Evolutionary conservation across 176 grass and related monocot genomes (phyloP).

Genomic region (Musa schizocarpa): DNA sequence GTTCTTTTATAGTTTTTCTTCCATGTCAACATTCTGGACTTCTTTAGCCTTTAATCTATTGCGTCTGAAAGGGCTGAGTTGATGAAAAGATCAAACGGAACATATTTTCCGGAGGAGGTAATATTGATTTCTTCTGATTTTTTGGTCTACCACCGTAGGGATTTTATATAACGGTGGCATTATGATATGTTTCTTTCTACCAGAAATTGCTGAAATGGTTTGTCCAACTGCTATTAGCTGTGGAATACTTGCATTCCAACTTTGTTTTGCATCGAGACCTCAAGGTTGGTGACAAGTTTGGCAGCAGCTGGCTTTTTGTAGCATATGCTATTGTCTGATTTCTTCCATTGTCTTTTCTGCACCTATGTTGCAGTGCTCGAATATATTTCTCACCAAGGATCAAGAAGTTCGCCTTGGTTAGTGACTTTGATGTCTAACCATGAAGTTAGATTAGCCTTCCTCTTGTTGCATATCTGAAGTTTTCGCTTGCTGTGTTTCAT

Average conservation of each 20-base stretch:
- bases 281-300: conserved; percentile 41
- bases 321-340: background rate
- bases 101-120: conserved; percentile 97
- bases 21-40: conserved; percentile 3
- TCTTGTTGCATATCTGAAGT: background rate
- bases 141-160: conserved; percentile 3
- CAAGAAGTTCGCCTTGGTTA: conserved; percentile 94
- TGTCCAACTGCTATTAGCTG: conserved; percentile 72
- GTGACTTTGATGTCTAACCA: conserved; percentile 17
- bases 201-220: conserved; percentile 99
- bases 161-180: background rate
- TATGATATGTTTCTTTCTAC: conserved; percentile 27
- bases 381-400: conserved; percentile 99
- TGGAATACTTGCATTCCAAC: conserved; percentile 95
- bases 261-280: conserved; percentile 96
- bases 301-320: conserved; percentile 1
- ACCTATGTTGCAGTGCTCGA: conserved; percentile 74
- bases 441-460: too few relatives aligned
- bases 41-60: background rate
- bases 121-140: conserved; percentile 11
- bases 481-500: conserved; percentile 24
- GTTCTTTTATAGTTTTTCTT: conserved; percentile 16
- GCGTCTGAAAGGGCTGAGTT: conserved; percentile 55
- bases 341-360: background rate
- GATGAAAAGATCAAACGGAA: conserved; percentile 91